Conservation (phyloP, 2,329 filamentous ascomycete species). For the Colletotrichum navitas region DNA sequence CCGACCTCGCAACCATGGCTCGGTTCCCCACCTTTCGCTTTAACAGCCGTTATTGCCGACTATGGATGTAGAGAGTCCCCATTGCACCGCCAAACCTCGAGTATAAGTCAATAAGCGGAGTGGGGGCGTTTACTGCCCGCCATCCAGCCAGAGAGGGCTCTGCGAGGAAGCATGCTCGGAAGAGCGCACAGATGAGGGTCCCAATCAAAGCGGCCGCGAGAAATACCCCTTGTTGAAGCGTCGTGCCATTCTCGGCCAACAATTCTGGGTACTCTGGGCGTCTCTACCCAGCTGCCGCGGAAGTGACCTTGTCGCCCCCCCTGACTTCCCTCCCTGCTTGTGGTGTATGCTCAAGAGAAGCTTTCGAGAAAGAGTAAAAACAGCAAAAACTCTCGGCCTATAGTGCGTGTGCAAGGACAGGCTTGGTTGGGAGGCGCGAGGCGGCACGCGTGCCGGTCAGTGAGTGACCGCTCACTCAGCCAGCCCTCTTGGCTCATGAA, state of each 20-base stretch:
- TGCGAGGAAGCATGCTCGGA: background rate
- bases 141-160: background rate
- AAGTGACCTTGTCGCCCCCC: background rate
- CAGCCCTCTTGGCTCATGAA: background rate
- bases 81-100: background rate
- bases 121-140: background rate
- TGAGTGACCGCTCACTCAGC: background rate
- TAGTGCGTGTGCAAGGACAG: background rate
- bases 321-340: background rate
- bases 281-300: slow-evolving; percentile 4
- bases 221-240: background rate
- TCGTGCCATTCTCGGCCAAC: background rate
- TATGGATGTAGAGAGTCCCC: background rate
- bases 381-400: slow-evolving; percentile 18
- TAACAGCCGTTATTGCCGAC: background rate
- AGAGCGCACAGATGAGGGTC: slow-evolving; percentile 3
- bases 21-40: background rate
- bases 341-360: background rate
- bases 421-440: background rate
- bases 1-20: slow-evolving; percentile 21
- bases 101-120: background rate
- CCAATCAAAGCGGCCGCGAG: background rate
- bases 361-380: background rate
- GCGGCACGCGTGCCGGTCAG: slow-evolving; percentile 12
- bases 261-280: background rate